Evolutionary conservation across 495 filamentous ascomycete genomes (phyloP), one percentile per base, ranked within the genome.

Genomic region (Aspergillus saccharolyticus): DNA sequence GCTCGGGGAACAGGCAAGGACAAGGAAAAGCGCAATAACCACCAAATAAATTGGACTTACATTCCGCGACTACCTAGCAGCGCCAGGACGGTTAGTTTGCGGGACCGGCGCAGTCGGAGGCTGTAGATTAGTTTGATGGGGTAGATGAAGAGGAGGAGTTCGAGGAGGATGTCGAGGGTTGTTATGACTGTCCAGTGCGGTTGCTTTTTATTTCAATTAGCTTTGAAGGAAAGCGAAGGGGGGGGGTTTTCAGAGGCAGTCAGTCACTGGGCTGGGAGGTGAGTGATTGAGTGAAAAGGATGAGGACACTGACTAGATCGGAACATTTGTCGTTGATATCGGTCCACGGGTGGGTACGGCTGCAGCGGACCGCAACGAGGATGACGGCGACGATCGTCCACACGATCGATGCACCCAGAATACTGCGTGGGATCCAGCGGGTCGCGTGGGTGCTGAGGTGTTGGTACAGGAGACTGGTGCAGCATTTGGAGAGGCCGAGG

Each of bases 161-260:
- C 69, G 1, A 59, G 60, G 12, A 60, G 12, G 21, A 70, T 63
- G 33, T 71, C 69, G 6, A 68, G 39, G 4, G 57, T 57, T 15
- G 63, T 66, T 21, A 66, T 57, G 0, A 55, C 58, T 46, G 63
- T 45, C 69, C 69, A 71, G 19, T 59, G 66, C 3, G 61, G 44
- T 18, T 65, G 55, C 68, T 70, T 3, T 28, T 28, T 28, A 9
- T 10, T 33, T 45, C 16, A n/a, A 22, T 0, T 47, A 47, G 45
- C 22, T 22, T 28, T 28, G 25, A 15, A 19, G 17, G 18, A n/a
- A n/a, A n/a, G n/a, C n/a, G n/a, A n/a, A n/a, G n/a, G n/a, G n/a
- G n/a, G n/a, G n/a, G n/a, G n/a, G n/a, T n/a, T n/a, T n/a, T n/a
- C n/a, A n/a, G n/a, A n/a, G n/a, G n/a, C n/a, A n/a, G n/a, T n/a